Base-by-base conservation (phyloP, 2,329 filamentous ascomycete species). In the Diaporthe caulivora region DNA sequence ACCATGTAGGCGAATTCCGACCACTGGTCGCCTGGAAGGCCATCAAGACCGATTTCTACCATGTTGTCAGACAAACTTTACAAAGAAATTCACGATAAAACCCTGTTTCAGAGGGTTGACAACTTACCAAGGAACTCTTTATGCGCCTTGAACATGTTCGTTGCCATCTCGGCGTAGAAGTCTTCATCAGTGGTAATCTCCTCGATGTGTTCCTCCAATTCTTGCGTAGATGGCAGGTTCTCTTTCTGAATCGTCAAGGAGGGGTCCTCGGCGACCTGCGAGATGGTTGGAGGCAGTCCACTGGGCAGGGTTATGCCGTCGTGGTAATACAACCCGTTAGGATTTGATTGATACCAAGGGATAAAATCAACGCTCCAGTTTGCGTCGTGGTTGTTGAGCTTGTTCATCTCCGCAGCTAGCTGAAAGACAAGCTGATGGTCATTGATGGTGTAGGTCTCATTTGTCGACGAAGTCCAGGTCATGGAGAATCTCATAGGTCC, bases 391-490 rank as follows among this genome's bases (percentile, higher is more conserved):
- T 81, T 82, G 80, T 93, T 93, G 77, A 92, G 81, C 42, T 84
- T 78, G 80, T 93, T 93, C 74, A 93, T 83, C 69, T 88, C 86
- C 7, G 86, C 86, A 2, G 87, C 90, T 1, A 93, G 84, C 78
- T 92, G 89, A 80, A 92, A 92, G 0, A 92, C 89, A 78, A 93
- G 85, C 75, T 89, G 86, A 77, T 92, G 90, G 76, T 93, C 91
- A 10, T 87, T 86, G 75, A 92, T 90, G 73, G 90, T 86, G 75
- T 84, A 82, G 0, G 88, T 91, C 77, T 88, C 84, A 75, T 91
- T 90, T n/a, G 84, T 83, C 3, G 86, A 85, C 37, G 86, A 85
- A 2, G 85, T 79, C 75, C 89, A 86, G 2, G 84, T 86, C 21
- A 88, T 83, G 0, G 91, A 91, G 76, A 93, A 90, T 2, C 91